Evolutionary conservation across 2,329 filamentous ascomycete species (phyloP).

Genomic region (Xylariales sp.): DNA sequence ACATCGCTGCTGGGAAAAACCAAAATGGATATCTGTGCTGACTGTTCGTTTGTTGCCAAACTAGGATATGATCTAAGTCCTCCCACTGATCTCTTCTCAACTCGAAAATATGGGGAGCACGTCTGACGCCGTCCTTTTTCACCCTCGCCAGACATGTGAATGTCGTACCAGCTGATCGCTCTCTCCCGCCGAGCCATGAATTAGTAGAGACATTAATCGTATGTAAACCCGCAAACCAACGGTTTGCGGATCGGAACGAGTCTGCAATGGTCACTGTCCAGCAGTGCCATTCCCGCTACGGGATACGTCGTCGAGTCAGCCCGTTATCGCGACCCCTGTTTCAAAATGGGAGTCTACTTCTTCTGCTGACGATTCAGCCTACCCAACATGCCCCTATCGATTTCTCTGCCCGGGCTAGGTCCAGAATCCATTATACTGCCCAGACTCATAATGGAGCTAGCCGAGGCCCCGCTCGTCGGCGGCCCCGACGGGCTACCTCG

Average conservation of each 20-base stretch:
- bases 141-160: background rate
- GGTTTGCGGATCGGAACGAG: background rate
- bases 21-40: constrained; percentile 21
- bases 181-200: background rate
- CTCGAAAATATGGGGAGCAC: background rate
- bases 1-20: constrained; percentile 10
- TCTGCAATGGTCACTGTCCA: background rate
- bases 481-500: constrained; percentile 34
- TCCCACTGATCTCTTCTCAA: constrained; percentile 7
- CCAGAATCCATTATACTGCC: constrained; percentile 43
- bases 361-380: constrained; percentile 39
- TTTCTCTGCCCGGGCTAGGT: constrained; percentile 40
- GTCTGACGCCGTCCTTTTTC: background rate
- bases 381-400: constrained; percentile 52
- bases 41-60: constrained; percentile 24
- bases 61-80: constrained; percentile 21
- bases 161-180: background rate
- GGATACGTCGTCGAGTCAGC: too few relatives aligned
- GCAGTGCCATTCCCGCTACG: constrained; percentile 1
- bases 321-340: too few relatives aligned
- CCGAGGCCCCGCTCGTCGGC: constrained; percentile 28
- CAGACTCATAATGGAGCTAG: constrained; percentile 48
- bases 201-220: constrained; percentile 4
- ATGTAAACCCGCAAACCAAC: background rate
- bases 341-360: too few relatives aligned